A percentile compares a stretch with the other conserved stretches of the same genome.
Evolutionary conservation across 2,329 filamentous ascomycete genomes (phyloP).

Genomic region (Zarea fungicola): DNA sequence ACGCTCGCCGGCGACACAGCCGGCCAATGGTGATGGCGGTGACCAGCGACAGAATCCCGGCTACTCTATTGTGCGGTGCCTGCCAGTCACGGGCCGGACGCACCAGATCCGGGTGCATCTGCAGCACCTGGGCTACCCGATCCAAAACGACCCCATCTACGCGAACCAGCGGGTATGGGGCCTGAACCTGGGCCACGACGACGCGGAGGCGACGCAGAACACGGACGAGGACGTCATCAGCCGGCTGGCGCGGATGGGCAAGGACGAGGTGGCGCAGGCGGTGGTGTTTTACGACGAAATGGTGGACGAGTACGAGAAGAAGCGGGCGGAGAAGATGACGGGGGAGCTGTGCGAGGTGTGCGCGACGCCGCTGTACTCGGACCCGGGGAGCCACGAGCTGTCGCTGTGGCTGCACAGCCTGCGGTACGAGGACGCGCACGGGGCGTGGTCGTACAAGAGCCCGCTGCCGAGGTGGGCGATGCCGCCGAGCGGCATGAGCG

Average conservation of each 20-base stretch:
- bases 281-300: slow-evolving; percentile 92
- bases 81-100: slow-evolving; percentile 88
- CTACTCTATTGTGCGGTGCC: slow-evolving; percentile 91
- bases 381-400: slow-evolving; percentile 84
- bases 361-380: slow-evolving; percentile 84
- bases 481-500: slow-evolving; percentile 66
- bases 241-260: slow-evolving; percentile 83
- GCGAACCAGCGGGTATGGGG: slow-evolving; percentile 93
- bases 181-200: slow-evolving; percentile 63
- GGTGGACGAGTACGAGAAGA: slow-evolving; percentile 83
- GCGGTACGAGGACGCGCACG: slow-evolving; percentile 78
- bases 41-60: slow-evolving; percentile 59
- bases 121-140: slow-evolving; percentile 90
- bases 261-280: slow-evolving; percentile 84
- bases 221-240: slow-evolving; percentile 88
- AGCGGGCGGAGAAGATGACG: slow-evolving; percentile 89
- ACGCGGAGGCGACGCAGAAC: slow-evolving; percentile 61
- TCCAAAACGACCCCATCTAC: slow-evolving; percentile 97
- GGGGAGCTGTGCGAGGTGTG: slow-evolving; percentile 77
- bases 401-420: slow-evolving; percentile 91
- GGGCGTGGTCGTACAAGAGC: slow-evolving; percentile 83
- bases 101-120: slow-evolving; percentile 94
- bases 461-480: slow-evolving; percentile 81
- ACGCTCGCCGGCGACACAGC: slow-evolving; percentile 18
- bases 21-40: slow-evolving; percentile 22